These are phyloP conservation scores for Vaccinium myrtillus DNA, from an alignment of 148 eudicot species.

Conservation along the genomic window DNA sequence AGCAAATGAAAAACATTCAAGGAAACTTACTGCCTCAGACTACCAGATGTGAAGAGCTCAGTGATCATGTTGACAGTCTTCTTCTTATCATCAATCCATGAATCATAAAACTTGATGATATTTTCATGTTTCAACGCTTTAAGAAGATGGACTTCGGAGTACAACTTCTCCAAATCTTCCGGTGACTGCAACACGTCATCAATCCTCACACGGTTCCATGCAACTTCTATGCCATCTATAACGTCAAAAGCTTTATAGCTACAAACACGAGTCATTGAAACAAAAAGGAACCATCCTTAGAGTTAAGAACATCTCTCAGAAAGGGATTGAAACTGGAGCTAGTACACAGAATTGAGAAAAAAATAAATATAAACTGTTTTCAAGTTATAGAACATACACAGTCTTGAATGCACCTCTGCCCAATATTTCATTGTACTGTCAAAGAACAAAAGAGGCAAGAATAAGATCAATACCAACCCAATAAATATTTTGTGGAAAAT, in stretches of 20 bases:
- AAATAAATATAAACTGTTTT: slow-evolving; percentile 17
- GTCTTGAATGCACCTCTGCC: slow-evolving; percentile 94
- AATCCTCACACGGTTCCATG: slow-evolving; percentile 81
- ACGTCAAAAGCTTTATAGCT: slow-evolving; percentile 88
- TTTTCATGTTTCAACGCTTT: slow-evolving; percentile 73
- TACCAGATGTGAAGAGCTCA: slow-evolving; percentile 93
- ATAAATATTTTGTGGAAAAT: background rate
- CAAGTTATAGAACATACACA: slow-evolving; percentile 52
- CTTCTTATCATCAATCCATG: slow-evolving; percentile 89
- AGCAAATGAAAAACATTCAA: background rate
- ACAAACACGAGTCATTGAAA: slow-evolving; percentile 20
- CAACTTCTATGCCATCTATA: slow-evolving; percentile 89
- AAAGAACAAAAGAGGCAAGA: slow-evolving; percentile 14
- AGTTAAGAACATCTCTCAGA: background rate
- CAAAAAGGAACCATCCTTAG: background rate
- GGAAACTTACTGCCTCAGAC: slow-evolving; percentile 73
- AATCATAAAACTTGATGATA: slow-evolving; percentile 71
- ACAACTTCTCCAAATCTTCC: slow-evolving; percentile 66
- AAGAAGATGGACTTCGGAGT: slow-evolving; percentile 83
- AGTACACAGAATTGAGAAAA: background rate
- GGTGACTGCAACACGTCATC: slow-evolving; percentile 63
- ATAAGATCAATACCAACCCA: background rate
- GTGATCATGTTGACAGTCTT: slow-evolving; percentile 91
- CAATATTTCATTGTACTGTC: slow-evolving; percentile 74
- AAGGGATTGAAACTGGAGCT: background rate